Conservation (phyloP, 371 early-diverging fungal genomes). For the Encephalitozoon intestinalis region DNA sequence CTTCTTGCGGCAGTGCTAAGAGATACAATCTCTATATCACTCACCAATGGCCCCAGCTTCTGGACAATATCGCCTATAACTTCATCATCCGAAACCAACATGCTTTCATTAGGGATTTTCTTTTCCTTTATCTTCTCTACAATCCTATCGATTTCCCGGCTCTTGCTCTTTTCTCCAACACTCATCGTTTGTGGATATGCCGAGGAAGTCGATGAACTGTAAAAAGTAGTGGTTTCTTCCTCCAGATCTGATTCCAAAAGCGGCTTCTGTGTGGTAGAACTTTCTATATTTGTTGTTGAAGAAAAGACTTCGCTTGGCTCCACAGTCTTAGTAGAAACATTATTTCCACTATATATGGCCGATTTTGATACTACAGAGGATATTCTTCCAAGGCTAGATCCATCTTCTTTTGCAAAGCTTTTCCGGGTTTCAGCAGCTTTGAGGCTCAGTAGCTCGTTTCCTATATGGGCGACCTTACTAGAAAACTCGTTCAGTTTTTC, state of each 20-base stretch:
- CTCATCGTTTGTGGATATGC: background rate
- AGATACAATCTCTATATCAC: background rate
- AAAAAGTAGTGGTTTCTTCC: background rate
- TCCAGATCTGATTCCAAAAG: background rate
- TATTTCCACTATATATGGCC: background rate
- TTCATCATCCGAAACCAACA: background rate
- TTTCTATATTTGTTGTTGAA: background rate
- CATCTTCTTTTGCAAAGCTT: background rate
- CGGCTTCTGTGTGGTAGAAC: background rate
- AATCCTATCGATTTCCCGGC: background rate
- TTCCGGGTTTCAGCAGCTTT: background rate
- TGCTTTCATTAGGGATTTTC: background rate
- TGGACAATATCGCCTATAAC: conserved; percentile 4
- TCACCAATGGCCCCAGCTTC: background rate
- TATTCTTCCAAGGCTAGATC: background rate
- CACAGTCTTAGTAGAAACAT: background rate
- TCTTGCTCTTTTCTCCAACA: background rate
- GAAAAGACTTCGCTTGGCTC: background rate
- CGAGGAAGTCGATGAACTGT: background rate
- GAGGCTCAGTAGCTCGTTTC: background rate
- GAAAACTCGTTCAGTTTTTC: background rate
- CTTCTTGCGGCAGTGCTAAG: background rate
- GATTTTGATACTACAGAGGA: background rate
- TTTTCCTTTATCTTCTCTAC: background rate
- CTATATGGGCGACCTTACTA: background rate